Evolutionary conservation across 2,329 filamentous ascomycete species (phyloP).

Genomic region (Fusarium chaquense): DNA sequence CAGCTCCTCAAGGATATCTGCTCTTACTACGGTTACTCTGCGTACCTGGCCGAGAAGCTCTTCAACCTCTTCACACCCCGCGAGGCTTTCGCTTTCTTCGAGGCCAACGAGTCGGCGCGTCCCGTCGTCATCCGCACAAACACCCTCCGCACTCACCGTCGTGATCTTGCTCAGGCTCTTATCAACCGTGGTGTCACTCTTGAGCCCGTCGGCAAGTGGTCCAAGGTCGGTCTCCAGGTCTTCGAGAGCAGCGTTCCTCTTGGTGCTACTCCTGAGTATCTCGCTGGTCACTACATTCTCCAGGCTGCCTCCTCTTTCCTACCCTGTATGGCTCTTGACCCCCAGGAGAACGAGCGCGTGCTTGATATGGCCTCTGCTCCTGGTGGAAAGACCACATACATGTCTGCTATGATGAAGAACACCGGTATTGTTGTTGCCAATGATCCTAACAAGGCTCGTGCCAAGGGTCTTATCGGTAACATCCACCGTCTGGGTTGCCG

Average conservation of each 20-base stretch:
- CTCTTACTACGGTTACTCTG: constrained; percentile 95
- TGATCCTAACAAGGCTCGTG: constrained; percentile 91
- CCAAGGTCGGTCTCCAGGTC: constrained; percentile 95
- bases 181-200: constrained; percentile 97
- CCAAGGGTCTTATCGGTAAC: constrained; percentile 98
- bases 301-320: constrained; percentile 97
- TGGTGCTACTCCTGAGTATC: constrained; percentile 96
- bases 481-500: constrained; percentile 93
- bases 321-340: constrained; percentile 95
- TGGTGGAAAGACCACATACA: constrained; percentile 95
- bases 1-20: constrained; percentile 93
- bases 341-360: constrained; percentile 90
- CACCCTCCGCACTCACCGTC: constrained; percentile 81
- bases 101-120: constrained; percentile 94
- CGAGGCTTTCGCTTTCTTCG: constrained; percentile 98
- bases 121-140: constrained; percentile 98
- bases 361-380: constrained; percentile 96
- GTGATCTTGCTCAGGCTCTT: constrained; percentile 89
- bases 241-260: constrained; percentile 89
- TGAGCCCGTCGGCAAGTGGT: constrained; percentile 98
- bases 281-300: constrained; percentile 97
- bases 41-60: constrained; percentile 95
- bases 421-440: constrained; percentile 96
- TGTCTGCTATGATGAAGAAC: constrained; percentile 96
- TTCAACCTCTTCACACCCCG: constrained; percentile 91